Percentiles rank a stretch among this genome's conserved stretches.
phyloP scores from a whole-genome alignment of 768 basidiomycete genomes.

The Amanita subjunquillea region DNA sequence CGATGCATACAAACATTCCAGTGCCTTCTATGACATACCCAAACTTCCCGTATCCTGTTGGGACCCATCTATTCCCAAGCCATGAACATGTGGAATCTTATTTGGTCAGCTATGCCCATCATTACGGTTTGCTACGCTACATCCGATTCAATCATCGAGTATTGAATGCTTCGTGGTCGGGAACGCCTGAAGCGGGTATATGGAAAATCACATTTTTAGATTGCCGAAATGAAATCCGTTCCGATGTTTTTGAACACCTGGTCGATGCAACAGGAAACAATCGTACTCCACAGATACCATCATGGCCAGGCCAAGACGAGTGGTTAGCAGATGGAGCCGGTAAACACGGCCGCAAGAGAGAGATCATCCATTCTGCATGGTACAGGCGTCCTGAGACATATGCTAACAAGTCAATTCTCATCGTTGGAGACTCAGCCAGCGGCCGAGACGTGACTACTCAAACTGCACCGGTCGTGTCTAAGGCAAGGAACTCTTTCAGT shows the following conservation, averaged over 20 bases:
- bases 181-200: background rate
- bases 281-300: constrained; percentile 36
- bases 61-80: constrained; percentile 39
- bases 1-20: constrained; percentile 43
- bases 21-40: constrained; percentile 50
- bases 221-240: constrained; percentile 5
- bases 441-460: constrained; percentile 39
- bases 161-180: background rate
- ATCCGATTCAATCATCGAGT: background rate
- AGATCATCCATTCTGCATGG: constrained; percentile 43
- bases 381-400: constrained; percentile 39
- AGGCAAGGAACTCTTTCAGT: constrained; percentile 19
- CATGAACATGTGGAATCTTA: constrained; percentile 37
- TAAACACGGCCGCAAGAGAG: constrained; percentile 14
- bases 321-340: constrained; percentile 28
- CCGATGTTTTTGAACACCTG: constrained; percentile 36
- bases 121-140: background rate
- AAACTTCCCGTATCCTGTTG: constrained; percentile 37
- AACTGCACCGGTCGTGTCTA: constrained; percentile 24
- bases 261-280: constrained; percentile 46
- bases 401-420: constrained; percentile 30
- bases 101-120: constrained; percentile 17
- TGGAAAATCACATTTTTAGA: background rate
- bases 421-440: constrained; percentile 35
- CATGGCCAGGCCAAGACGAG: constrained; percentile 35